Evolutionary conservation across 176 grass and related monocot genomes (phyloP).

Genomic region (Bonia amplexicaulis): DNA sequence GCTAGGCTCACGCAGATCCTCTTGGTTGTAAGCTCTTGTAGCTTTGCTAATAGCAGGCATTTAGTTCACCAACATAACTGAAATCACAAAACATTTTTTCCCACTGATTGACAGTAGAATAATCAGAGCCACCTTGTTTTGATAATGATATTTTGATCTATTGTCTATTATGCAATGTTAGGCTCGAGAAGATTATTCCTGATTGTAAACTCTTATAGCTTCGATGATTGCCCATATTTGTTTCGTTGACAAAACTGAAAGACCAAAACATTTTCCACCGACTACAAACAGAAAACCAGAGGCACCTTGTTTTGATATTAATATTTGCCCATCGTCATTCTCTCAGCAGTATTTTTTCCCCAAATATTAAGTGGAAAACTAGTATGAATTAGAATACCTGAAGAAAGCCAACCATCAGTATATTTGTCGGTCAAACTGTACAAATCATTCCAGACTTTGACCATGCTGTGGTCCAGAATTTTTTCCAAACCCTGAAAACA

Average conservation of each 20-base stretch:
- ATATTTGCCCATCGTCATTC: background rate
- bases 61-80: background rate
- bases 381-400: constrained; percentile 52
- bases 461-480: constrained; percentile 65
- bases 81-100: background rate
- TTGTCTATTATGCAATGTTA: background rate
- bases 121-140: background rate
- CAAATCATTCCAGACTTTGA: constrained; percentile 83
- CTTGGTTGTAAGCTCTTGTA: background rate
- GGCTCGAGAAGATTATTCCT: background rate
- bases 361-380: background rate
- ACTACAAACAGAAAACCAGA: background rate
- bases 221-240: background rate
- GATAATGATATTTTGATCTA: background rate
- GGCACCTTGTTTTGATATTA: background rate
- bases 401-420: constrained; percentile 86
- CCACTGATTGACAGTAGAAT: background rate
- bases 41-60: background rate
- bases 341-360: background rate
- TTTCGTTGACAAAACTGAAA: background rate
- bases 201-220: background rate
- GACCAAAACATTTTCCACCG: background rate
- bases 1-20: background rate
- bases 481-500: constrained; percentile 79
- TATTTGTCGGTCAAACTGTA: constrained; percentile 77